A percentile compares a stretch with the other conserved stretches of the same genome.
phyloP scores from a whole-genome alignment of 2,329 filamentous ascomycete genomes.

The Fusarium sterilihyphosum region DNA sequence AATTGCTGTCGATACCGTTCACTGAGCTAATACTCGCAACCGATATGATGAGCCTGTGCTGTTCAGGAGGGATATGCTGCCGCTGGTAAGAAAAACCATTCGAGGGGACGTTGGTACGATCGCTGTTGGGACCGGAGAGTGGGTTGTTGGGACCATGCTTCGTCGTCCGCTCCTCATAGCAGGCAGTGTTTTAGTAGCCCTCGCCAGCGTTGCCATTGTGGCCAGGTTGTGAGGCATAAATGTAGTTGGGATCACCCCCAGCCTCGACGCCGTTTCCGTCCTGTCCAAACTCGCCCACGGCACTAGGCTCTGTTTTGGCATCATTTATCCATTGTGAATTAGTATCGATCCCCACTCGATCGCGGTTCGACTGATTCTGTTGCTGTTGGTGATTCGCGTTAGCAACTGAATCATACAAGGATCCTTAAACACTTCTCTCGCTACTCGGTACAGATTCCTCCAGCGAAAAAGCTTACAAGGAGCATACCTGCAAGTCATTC shows the following conservation, averaged over 20 bases:
- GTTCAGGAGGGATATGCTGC: neutral
- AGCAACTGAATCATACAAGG: constrained; percentile 3
- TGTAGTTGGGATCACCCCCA: constrained; percentile 56
- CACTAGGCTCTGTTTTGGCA: constrained; percentile 46
- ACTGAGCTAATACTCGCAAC: neutral
- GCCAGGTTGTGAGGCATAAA: constrained; percentile 63
- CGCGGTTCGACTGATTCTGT: constrained; percentile 55
- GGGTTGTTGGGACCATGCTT: neutral
- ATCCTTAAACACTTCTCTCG: neutral
- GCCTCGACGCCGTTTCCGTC: constrained; percentile 57
- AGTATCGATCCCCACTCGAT: constrained; percentile 50
- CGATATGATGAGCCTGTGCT: neutral
- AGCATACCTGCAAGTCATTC: neutral
- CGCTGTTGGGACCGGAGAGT: neutral
- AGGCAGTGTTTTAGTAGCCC: constrained; percentile 55
- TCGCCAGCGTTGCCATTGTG: constrained; percentile 69
- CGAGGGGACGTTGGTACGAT: neutral
- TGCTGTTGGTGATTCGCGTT: constrained; percentile 43
- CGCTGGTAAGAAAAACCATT: neutral
- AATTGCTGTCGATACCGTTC: neutral
- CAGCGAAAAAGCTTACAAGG: neutral
- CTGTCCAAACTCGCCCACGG: constrained; percentile 53
- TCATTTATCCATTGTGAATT: constrained; percentile 47
- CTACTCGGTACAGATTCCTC: neutral
- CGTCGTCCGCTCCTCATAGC: neutral